These are phyloP conservation scores for Rhododendron williamsianum DNA, from an alignment of 148 eudicot species.

Conservation along the genomic window DNA sequence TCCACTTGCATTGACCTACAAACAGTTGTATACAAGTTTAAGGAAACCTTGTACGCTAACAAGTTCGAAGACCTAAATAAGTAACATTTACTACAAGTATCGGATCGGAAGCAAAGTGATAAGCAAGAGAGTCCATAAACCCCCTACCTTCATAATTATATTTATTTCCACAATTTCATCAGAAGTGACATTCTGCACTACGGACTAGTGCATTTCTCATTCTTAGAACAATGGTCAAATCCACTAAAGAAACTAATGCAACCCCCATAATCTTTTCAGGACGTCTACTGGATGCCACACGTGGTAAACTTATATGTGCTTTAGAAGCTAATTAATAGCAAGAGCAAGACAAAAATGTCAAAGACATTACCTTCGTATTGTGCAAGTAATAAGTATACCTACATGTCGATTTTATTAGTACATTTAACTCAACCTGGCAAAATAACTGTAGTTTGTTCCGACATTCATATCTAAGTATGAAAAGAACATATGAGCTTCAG, in stretches of 20 bases:
- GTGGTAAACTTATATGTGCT: neutral
- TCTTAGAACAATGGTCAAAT: neutral
- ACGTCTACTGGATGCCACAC: neutral
- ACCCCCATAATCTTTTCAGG: neutral
- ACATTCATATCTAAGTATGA: neutral
- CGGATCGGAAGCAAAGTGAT: neutral
- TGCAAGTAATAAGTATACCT: neutral
- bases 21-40: neutral
- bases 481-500: slow-evolving; percentile 7
- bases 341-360: neutral
- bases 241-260: neutral
- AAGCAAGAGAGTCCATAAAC: neutral
- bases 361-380: neutral
- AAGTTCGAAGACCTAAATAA: neutral
- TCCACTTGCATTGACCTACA: slow-evolving; percentile 94
- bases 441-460: neutral
- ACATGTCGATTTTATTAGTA: neutral
- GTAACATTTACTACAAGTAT: neutral
- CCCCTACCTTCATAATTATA: neutral
- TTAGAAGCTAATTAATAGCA: neutral
- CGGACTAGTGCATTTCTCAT: neutral
- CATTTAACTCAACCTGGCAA: neutral
- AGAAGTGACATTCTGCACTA: neutral
- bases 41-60: neutral
- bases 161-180: neutral